Evolutionary conservation across 305 asterid species (phyloP).

Genomic region (Rubia occidens): DNA sequence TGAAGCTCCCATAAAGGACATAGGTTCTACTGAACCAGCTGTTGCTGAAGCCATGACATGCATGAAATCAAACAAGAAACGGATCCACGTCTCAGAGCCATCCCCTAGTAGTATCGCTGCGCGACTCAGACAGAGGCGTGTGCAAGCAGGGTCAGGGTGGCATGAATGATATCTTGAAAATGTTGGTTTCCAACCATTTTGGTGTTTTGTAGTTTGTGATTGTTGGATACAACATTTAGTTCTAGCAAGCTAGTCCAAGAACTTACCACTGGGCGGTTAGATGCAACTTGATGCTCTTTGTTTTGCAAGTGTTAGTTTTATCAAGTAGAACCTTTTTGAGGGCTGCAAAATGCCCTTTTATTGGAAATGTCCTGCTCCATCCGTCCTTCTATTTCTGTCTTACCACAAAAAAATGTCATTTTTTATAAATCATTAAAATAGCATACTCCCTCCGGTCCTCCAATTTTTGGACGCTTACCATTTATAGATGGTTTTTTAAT

Average conservation of each 20-base stretch:
- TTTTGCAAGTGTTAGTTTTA: not conserved
- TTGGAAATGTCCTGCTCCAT: too few relatives aligned
- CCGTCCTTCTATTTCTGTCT: too few relatives aligned
- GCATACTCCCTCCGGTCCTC: too few relatives aligned
- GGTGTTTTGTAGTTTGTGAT: not conserved
- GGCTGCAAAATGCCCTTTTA: not conserved
- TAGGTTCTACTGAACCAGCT: conserved; percentile 7
- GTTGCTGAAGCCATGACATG: conserved; percentile 20
- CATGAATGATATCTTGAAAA: not conserved
- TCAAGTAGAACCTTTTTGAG: not conserved
- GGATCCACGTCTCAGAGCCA: conserved; percentile 18
- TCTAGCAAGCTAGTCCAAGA: not conserved
- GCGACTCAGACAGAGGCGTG: conserved; percentile 29
- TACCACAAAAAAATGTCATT: too few relatives aligned
- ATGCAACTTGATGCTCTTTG: too few relatives aligned
- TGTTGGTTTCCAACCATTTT: not conserved
- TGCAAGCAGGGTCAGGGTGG: not conserved
- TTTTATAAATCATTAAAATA: too few relatives aligned
- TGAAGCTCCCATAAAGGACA: not conserved
- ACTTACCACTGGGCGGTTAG: too few relatives aligned
- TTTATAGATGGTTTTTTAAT: too few relatives aligned
- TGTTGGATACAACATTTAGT: not conserved
- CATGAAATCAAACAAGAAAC: conserved; percentile 34
- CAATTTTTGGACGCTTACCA: too few relatives aligned
- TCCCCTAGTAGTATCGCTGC: conserved; percentile 28